phyloP scores from a whole-genome alignment of 768 basidiomycete genomes.

The Tylopilus sp. region DNA sequence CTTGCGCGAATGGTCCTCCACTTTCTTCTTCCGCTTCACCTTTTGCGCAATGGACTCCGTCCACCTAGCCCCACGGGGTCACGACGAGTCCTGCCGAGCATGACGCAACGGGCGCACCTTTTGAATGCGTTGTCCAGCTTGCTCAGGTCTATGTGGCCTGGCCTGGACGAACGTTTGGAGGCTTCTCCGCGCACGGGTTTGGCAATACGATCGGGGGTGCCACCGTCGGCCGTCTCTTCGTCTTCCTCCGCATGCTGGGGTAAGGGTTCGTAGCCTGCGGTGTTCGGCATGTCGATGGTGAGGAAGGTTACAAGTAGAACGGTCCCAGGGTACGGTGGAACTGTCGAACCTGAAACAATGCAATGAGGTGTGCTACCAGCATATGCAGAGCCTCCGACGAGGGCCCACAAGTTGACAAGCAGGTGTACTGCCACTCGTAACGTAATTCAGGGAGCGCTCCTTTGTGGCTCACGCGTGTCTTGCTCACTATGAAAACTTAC shows the following conservation, averaged over 20 bases:
- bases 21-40: conserved; percentile 76
- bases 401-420: background rate
- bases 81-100: background rate
- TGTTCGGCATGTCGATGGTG: conserved; percentile 41
- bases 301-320: background rate
- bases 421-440: conserved; percentile 22
- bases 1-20: conserved; percentile 57
- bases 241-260: conserved; percentile 42
- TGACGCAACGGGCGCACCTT: conserved; percentile 46
- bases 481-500: no score
- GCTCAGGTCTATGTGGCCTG: conserved; percentile 72
- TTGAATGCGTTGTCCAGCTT: conserved; percentile 84
- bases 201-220: conserved; percentile 22
- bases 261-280: conserved; percentile 46
- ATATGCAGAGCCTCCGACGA: conserved; percentile 13
- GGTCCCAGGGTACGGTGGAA: background rate
- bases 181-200: conserved; percentile 27
- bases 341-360: conserved; percentile 5
- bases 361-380: conserved; percentile 18
- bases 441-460: conserved; percentile 2
- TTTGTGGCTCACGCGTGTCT: no score
- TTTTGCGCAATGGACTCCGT: conserved; percentile 84
- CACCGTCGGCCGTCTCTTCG: conserved; percentile 36
- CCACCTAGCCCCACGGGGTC: conserved; percentile 49
- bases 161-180: conserved; percentile 36